These are phyloP conservation scores for Solanum dulcamara DNA, from an alignment of 257 asterid species.

Conservation along the genomic window DNA sequence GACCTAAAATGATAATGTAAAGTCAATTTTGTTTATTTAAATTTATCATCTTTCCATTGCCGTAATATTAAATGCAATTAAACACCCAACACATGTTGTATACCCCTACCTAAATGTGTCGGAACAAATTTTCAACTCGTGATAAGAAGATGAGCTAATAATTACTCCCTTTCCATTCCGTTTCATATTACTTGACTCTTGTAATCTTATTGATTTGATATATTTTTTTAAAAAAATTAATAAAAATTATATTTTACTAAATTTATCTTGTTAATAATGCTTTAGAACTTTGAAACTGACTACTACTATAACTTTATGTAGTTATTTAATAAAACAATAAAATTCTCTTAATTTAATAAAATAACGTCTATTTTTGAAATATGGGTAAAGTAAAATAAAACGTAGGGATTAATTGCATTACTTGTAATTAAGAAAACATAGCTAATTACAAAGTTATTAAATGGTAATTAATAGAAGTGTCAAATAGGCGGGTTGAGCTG, in stretches of 20 bases:
- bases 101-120: background rate
- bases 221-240: background rate
- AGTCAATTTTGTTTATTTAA: background rate
- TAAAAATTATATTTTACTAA: background rate
- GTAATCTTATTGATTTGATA: fast-evolving
- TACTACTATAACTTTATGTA: too few species aligned
- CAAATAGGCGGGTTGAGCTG: background rate
- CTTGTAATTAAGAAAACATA: background rate
- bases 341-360: too few species aligned
- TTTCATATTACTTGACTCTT: background rate
- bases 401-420: background rate
- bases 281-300: background rate
- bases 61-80: background rate
- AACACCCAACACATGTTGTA: background rate
- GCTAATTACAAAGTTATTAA: background rate
- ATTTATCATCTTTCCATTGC: background rate
- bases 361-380: too few species aligned
- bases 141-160: background rate
- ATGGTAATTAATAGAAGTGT: background rate
- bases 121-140: background rate
- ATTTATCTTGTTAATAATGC: background rate
- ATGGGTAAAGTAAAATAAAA: background rate
- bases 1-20: background rate
- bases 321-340: too few species aligned
- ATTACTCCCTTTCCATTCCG: fast-evolving